Percentiles rank a stretch among this genome's conserved stretches.
Conservation (phyloP, 352 stramenopile species). For the Phytophthora europaea region DNA sequence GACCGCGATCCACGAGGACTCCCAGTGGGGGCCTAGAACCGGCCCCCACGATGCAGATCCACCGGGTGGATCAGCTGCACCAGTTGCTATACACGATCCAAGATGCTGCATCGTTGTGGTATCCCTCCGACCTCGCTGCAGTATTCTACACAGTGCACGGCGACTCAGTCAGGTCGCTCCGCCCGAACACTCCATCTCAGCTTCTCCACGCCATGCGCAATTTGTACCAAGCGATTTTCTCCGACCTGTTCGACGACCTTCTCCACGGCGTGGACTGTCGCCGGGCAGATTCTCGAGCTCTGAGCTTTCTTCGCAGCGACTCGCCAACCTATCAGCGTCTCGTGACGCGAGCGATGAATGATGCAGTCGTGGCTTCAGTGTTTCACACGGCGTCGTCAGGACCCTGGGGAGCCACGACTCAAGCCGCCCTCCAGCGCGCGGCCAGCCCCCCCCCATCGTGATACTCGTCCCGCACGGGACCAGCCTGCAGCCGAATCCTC, state of each 20-base stretch:
- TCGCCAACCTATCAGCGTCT: neutral
- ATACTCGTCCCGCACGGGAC: neutral
- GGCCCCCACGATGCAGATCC: neutral
- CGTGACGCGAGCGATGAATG: neutral
- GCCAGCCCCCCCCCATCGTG: neutral
- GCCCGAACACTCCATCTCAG: neutral
- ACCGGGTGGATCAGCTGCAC: neutral
- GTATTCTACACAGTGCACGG: neutral
- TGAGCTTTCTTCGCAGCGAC: neutral
- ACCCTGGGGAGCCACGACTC: too few species aligned
- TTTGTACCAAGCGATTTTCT: neutral
- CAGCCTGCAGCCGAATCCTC: neutral
- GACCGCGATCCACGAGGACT: conserved; percentile 3
- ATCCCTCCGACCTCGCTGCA: neutral
- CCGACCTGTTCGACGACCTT: neutral
- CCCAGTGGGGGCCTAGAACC: neutral
- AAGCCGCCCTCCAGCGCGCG: neutral
- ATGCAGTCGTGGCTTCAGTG: neutral
- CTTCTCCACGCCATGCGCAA: neutral
- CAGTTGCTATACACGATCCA: neutral
- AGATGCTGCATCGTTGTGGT: neutral
- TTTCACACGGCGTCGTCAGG: neutral
- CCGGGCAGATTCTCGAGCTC: too few species aligned
- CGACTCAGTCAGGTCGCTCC: neutral
- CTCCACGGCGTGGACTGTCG: neutral